These are phyloP conservation scores for Gloeostereum incarnatum DNA, from an alignment of 768 basidiomycete genomes.

Conservation along the genomic window DNA sequence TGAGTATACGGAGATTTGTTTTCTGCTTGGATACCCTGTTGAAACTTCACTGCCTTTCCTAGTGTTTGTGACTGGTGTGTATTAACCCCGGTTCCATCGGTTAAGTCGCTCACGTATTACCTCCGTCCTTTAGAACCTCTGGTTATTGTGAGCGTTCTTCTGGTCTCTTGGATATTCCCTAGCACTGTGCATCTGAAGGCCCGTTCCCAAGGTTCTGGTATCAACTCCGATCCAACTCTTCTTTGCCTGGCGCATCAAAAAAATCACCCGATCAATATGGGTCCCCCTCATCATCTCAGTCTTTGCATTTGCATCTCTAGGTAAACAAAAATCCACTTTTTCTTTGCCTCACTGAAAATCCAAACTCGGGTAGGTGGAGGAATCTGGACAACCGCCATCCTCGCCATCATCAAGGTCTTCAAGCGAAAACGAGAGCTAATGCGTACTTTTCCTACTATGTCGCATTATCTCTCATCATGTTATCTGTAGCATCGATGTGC, in stretches of 20 bases:
- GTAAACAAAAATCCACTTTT: background rate
- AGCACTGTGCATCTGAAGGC: background rate
- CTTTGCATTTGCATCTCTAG: slow-evolving; percentile 2
- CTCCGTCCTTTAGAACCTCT: slow-evolving; percentile 19
- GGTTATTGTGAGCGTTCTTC: slow-evolving; percentile 19
- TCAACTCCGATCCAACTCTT: slow-evolving; percentile 12
- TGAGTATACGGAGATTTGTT: slow-evolving; percentile 2
- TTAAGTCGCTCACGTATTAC: slow-evolving; percentile 11
- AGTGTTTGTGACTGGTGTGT: slow-evolving; percentile 19
- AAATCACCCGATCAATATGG: slow-evolving; percentile 7
- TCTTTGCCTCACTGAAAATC: background rate
- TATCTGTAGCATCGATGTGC: background rate
- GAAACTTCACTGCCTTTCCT: no score
- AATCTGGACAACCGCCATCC: background rate
- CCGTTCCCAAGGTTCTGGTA: slow-evolving; percentile 6
- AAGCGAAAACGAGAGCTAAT: background rate
- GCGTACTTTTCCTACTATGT: no score
- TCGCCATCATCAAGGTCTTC: background rate
- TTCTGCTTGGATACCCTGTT: background rate
- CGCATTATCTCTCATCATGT: background rate
- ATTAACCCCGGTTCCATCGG: background rate
- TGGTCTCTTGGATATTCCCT: no score
- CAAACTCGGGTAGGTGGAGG: background rate
- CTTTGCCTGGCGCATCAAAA: slow-evolving; percentile 9
- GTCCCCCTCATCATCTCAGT: slow-evolving; percentile 5